These are phyloP conservation scores for Rosa chinensis DNA, from an alignment of 306 rosid species.

Conservation along the genomic window DNA sequence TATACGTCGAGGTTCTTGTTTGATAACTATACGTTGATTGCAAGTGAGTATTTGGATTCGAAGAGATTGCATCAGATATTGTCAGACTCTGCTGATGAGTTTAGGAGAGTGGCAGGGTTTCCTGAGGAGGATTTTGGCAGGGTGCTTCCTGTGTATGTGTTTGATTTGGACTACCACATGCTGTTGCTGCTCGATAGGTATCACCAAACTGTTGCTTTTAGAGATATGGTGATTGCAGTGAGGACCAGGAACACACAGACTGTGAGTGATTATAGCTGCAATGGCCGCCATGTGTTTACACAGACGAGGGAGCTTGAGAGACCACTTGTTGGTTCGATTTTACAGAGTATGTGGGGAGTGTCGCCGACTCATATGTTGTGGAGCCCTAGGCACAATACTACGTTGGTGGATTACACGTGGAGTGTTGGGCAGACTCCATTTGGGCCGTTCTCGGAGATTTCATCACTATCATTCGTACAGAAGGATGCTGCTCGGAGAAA, in stretches of 20 bases:
- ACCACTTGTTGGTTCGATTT: slow-evolving; percentile 86
- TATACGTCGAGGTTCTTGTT: slow-evolving; percentile 88
- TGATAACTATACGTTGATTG: slow-evolving; percentile 86
- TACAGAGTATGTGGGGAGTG: slow-evolving; percentile 99
- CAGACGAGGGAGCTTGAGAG: slow-evolving; percentile 77
- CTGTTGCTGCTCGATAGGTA: slow-evolving; percentile 73
- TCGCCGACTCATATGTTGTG: slow-evolving; percentile 84
- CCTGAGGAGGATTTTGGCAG: slow-evolving; percentile 74
- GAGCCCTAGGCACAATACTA: slow-evolving; percentile 83
- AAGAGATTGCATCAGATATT: slow-evolving; percentile 80
- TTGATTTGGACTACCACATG: slow-evolving; percentile 63
- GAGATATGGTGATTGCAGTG: slow-evolving; percentile 93
- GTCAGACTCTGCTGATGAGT: slow-evolving; percentile 66
- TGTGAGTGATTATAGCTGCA: slow-evolving; percentile 91
- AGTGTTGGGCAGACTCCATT: slow-evolving; percentile 96
- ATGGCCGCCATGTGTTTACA: slow-evolving; percentile 74
- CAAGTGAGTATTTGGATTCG: slow-evolving; percentile 92
- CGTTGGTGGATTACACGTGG: slow-evolving; percentile 94
- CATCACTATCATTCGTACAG: slow-evolving; percentile 80
- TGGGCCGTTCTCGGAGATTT: slow-evolving; percentile 81
- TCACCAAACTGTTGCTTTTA: slow-evolving; percentile 90
- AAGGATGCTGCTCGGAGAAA: slow-evolving; percentile 94
- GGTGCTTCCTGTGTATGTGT: slow-evolving; percentile 83
- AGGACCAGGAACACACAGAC: slow-evolving; percentile 86
- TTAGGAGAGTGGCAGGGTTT: slow-evolving; percentile 56